Base-by-base conservation (phyloP, 305 asterid genomes). In the Fraxinus angustifolia region DNA sequence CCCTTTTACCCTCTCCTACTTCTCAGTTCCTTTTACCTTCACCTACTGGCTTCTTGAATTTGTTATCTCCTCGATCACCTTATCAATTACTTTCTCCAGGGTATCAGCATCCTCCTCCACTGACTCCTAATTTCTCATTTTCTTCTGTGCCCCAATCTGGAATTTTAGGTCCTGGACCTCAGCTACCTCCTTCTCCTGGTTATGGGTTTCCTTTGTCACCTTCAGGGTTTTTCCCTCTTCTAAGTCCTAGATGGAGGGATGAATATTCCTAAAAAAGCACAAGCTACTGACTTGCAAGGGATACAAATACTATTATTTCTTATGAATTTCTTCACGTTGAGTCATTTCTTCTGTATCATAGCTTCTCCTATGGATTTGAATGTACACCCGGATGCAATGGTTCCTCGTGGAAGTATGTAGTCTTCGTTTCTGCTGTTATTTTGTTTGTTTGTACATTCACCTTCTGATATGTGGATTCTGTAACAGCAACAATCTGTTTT, bases 211-310 rank as follows among this genome's bases (percentile, higher is more conserved):
- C 97, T 0, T 75, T 87, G 84, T 94, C 98, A 38, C 98, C 97
- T 21, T 90, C 94, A 1, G 95, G 94, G 36, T 89, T 91, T 83
- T 94, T 91, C 81, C 87, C 93, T 58, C 21, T 87, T 11, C 81
- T 92, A 65, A 93, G 98, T 83, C 98, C 98, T 81, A 86, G 94
- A 85, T 94, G 98, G 97, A 91, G 97, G 88, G 89, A 88, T 81
- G 90, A 92, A 83, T 90, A 88, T 73, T 82, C 76, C 79, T 79
- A 23, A 23, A 23, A 23, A 67, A 19, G 81, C 75, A 70, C 82
- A 83, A 80, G 88, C 86, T 85, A 77, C 87, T 84, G 87, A 87
- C 85, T 67, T 56, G 67, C 79, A 38, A 81, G 67, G 85, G 84
- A 80, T 76, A 75, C 78, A 77, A 45, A 80, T 74, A 75, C 65